Evolutionary conservation across 306 rosid genomes (phyloP).

Genomic region (Ziziphus jujuba): DNA sequence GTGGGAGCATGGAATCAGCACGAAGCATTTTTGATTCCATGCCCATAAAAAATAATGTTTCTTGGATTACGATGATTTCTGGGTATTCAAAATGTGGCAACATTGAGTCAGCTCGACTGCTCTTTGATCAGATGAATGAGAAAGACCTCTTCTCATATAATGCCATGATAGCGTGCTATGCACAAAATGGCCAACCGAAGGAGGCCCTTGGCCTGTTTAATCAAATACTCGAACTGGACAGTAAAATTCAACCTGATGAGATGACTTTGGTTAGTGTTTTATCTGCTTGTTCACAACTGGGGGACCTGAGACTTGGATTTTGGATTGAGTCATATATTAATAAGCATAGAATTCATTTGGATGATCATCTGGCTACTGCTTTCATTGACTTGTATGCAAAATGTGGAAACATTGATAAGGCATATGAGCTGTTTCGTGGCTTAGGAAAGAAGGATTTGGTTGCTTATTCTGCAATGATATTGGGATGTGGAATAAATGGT

Average conservation of each 20-base stretch:
- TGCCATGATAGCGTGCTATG: slow-evolving; percentile 75
- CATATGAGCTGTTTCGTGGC: slow-evolving; percentile 51
- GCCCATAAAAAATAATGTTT: slow-evolving; percentile 55
- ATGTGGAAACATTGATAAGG: slow-evolving; percentile 64
- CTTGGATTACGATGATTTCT: slow-evolving; percentile 61
- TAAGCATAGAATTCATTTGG: slow-evolving; percentile 55
- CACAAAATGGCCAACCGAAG: slow-evolving; percentile 65
- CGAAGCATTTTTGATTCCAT: slow-evolving; percentile 48
- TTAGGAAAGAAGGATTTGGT: slow-evolving; percentile 62
- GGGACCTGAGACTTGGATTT: slow-evolving; percentile 47
- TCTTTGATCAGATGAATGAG: slow-evolving; percentile 50
- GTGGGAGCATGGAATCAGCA: slow-evolving; percentile 47
- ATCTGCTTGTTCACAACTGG: slow-evolving; percentile 74
- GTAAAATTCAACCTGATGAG: slow-evolving; percentile 54
- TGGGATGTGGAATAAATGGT: slow-evolving; percentile 78
- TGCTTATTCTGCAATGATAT: slow-evolving; percentile 83
- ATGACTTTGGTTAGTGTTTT: slow-evolving; percentile 61
- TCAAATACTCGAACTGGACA: slow-evolving; percentile 44
- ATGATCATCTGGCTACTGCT: slow-evolving; percentile 77
- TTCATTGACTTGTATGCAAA: slow-evolving; percentile 71
- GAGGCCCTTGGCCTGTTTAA: slow-evolving; percentile 65
- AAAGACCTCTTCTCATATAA: slow-evolving; percentile 49
- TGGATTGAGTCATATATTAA: slow-evolving; percentile 52
- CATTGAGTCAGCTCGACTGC: slow-evolving; percentile 50
- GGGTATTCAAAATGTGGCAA: slow-evolving; percentile 70